Conservation (phyloP, 805 yeast species). For the Candida silvicultrix region DNA sequence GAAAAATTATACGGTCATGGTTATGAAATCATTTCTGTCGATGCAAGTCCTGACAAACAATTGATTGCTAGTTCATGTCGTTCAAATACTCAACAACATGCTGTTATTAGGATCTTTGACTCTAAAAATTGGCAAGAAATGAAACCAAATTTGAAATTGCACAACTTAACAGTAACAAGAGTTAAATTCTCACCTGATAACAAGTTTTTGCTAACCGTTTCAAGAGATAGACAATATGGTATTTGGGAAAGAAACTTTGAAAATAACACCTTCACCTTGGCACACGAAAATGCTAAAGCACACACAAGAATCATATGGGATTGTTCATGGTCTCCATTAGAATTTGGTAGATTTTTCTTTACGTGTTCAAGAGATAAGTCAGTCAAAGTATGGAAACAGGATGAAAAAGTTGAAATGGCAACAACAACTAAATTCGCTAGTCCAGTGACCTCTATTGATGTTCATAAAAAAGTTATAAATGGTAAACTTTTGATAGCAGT, state of each 20-base stretch:
- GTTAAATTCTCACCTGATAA: slow-evolving; percentile 70
- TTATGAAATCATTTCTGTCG: slow-evolving; percentile 81
- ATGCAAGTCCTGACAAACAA: slow-evolving; percentile 54
- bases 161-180: slow-evolving; percentile 80
- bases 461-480: slow-evolving; percentile 26
- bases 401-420: slow-evolving; percentile 26
- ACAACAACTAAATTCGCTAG: slow-evolving; percentile 37
- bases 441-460: slow-evolving; percentile 67
- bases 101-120: slow-evolving; percentile 74
- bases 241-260: slow-evolving; percentile 52
- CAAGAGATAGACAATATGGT: slow-evolving; percentile 84
- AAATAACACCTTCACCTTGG: slow-evolving; percentile 33
- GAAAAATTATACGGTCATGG: slow-evolving; percentile 98
- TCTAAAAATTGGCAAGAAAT: slow-evolving; percentile 55
- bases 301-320: slow-evolving; percentile 96
- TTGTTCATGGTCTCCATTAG: slow-evolving; percentile 74
- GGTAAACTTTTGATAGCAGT: slow-evolving; percentile 40
- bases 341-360: slow-evolving; percentile 44
- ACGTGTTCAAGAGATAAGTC: slow-evolving; percentile 87
- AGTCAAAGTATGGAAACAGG: slow-evolving; percentile 61
- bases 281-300: slow-evolving; percentile 52
- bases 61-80: slow-evolving; percentile 87
- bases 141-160: slow-evolving; percentile 55
- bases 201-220: slow-evolving; percentile 60
- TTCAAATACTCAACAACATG: slow-evolving; percentile 79